Evolutionary conservation across 257 asterid genomes (phyloP).

Genomic region (Rhazya stricta): DNA sequence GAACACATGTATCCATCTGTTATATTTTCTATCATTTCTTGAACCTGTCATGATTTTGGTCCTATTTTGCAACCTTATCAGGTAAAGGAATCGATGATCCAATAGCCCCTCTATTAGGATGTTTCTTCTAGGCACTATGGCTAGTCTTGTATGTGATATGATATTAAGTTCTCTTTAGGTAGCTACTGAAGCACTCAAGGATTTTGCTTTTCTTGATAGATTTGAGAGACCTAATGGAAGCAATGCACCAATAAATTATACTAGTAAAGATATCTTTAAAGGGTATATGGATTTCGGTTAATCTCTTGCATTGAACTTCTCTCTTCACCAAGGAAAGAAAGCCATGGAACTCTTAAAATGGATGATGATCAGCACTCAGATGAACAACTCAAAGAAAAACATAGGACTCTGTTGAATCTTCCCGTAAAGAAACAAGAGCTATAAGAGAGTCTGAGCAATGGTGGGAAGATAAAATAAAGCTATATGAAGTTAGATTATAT

Average conservation of each 20-base stretch:
- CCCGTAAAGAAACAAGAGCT: background rate
- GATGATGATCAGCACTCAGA: conserved; percentile 8
- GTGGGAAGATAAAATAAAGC: too few relatives aligned
- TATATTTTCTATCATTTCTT: conserved; percentile 18
- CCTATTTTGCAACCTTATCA: conserved; percentile 19
- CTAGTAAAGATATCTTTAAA: too few relatives aligned
- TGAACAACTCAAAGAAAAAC: background rate
- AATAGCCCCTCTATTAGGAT: too few relatives aligned
- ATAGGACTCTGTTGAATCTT: background rate
- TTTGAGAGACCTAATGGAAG: background rate
- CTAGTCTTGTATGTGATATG: too few relatives aligned
- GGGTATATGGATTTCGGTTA: background rate
- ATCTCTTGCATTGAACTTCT: background rate
- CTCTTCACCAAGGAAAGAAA: background rate
- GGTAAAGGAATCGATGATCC: background rate
- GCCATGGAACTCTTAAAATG: background rate
- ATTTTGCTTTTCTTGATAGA: background rate
- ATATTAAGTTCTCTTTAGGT: too few relatives aligned
- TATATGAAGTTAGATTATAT: too few relatives aligned
- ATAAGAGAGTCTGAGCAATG: background rate
- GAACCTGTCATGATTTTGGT: conserved; percentile 15
- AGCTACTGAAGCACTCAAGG: too few relatives aligned
- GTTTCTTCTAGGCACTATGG: too few relatives aligned
- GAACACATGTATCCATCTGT: conserved; percentile 5
- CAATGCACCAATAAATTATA: background rate